phyloP scores from a whole-genome alignment of 345 rosid species.

The Salix viminalis region DNA sequence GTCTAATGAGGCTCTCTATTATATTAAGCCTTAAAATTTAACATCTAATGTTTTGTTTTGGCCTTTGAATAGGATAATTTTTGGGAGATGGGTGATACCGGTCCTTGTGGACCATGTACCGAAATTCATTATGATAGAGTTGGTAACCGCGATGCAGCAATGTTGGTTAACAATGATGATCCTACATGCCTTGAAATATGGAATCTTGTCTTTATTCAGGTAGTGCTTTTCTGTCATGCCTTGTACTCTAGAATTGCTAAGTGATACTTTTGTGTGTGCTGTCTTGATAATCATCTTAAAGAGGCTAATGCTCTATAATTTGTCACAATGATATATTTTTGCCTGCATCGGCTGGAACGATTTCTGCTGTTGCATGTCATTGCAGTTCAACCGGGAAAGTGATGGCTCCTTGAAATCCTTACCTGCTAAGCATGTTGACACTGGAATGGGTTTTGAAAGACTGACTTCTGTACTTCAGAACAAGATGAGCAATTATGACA shows the following conservation, averaged over 20 bases:
- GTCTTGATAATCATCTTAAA: background rate
- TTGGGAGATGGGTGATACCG: conserved; percentile 99
- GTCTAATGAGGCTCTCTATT: background rate
- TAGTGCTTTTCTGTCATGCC: conserved; percentile 15
- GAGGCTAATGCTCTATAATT: background rate
- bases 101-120: conserved; percentile 98
- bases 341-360: too few relatives aligned
- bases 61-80: conserved; percentile 65
- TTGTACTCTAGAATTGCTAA: background rate
- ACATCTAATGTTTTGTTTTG: conserved; percentile 6
- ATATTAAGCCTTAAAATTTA: background rate
- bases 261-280: background rate
- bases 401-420: conserved; percentile 80
- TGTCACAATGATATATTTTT: background rate
- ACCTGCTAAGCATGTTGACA: conserved; percentile 98
- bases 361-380: conserved; percentile 7
- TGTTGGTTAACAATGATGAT: conserved; percentile 84
- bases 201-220: conserved; percentile 99
- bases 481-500: conserved; percentile 98
- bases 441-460: conserved; percentile 97
- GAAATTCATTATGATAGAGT: conserved; percentile 91
- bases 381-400: conserved; percentile 84
- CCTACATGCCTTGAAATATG: conserved; percentile 99
- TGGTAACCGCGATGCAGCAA: conserved; percentile 80
- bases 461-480: conserved; percentile 86